These are phyloP conservation scores for Diaporthe longicolla DNA, from an alignment of 2,329 filamentous ascomycete genomes.

Conservation along the genomic window DNA sequence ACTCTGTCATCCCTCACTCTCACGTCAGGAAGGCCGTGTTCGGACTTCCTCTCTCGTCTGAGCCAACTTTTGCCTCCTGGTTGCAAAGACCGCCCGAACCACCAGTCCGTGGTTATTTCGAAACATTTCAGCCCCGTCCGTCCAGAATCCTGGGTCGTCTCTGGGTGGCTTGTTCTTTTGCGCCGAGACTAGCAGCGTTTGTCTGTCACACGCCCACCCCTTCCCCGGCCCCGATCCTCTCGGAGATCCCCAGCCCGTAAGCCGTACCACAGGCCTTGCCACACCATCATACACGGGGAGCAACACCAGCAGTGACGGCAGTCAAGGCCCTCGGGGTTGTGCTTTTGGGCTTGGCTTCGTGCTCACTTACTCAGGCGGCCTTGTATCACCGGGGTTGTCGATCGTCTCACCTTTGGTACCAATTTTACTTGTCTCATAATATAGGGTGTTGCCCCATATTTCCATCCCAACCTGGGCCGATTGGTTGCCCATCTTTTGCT, in stretches of 20 bases:
- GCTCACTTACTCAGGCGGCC: conserved; percentile 13
- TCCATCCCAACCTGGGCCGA: background rate
- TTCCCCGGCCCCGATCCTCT: conserved; percentile 26
- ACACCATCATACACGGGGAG: background rate
- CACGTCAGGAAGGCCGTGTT: background rate
- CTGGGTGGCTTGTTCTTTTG: background rate
- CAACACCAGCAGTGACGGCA: background rate
- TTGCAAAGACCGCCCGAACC: conserved; percentile 16
- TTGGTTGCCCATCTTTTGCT: conserved; percentile 4
- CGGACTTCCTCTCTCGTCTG: conserved; percentile 3
- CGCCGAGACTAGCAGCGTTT: background rate
- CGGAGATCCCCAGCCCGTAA: conserved; percentile 41
- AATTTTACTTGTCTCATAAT: conserved; percentile 32
- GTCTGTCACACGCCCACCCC: background rate
- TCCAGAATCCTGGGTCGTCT: background rate
- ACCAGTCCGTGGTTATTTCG: conserved; percentile 13
- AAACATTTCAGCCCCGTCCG: background rate
- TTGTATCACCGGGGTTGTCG: background rate
- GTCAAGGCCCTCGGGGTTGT: conserved; percentile 20
- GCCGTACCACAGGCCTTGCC: conserved; percentile 8
- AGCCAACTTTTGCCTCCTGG: background rate
- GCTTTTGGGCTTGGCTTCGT: conserved; percentile 21
- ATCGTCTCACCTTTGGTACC: conserved; percentile 14
- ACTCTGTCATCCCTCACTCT: background rate
- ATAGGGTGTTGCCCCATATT: conserved; percentile 16